phyloP scores from a whole-genome alignment of 2,329 filamentous ascomycete species.

The Eutypa lata region DNA sequence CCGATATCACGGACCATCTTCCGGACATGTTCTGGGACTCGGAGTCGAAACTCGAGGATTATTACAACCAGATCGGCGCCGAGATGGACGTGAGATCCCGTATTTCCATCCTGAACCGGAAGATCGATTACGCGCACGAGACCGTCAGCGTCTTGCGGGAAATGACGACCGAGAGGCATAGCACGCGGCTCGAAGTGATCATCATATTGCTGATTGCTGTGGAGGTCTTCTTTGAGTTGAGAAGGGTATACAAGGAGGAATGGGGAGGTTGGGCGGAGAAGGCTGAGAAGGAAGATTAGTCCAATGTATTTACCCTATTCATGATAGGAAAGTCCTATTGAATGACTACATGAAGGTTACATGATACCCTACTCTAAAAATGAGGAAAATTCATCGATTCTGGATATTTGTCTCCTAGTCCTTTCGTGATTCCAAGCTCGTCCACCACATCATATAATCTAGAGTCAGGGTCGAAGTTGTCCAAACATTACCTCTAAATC shows the following conservation, averaged over 20 bases:
- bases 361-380: background rate
- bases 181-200: constrained; percentile 85
- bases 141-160: constrained; percentile 87
- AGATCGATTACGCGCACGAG: constrained; percentile 96
- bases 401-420: too few relatives aligned
- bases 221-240: constrained; percentile 83
- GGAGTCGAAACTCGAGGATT: constrained; percentile 86
- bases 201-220: constrained; percentile 93
- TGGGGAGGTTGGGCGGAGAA: constrained; percentile 10
- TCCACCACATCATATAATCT: too few relatives aligned
- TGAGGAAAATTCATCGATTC: too few relatives aligned
- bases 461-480: too few relatives aligned
- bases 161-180: constrained; percentile 85
- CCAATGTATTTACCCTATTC: background rate
- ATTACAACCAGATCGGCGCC: constrained; percentile 90
- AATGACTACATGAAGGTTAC: background rate
- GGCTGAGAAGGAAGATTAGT: background rate
- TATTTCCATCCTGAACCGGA: constrained; percentile 89
- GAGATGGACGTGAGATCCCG: constrained; percentile 88
- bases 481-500: too few relatives aligned
- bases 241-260: constrained; percentile 26
- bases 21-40: constrained; percentile 98
- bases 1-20: constrained; percentile 89
- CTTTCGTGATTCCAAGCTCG: too few relatives aligned
- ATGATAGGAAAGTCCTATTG: background rate